Percentiles rank a stretch among this genome's conserved stretches.
These are phyloP conservation scores for Raffaelea albimanens DNA, from an alignment of 2,329 filamentous ascomycete species.

Conservation along the genomic window DNA sequence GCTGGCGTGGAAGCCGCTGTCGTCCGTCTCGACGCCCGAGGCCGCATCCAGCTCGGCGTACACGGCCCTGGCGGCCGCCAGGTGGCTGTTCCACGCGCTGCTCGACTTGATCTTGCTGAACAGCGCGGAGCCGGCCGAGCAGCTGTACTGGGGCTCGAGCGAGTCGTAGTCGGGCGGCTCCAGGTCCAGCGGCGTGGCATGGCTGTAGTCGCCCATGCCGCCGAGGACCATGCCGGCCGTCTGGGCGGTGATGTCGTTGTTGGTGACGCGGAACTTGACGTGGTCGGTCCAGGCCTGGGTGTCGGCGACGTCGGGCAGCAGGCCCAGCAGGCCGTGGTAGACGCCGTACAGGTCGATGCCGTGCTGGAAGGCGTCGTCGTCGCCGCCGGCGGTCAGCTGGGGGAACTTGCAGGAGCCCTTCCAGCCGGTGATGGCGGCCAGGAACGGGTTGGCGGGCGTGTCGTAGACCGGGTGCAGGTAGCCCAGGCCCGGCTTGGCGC, in stretches of 20 bases:
- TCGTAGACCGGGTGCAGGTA: not conserved
- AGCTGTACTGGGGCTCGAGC: conserved; percentile 65
- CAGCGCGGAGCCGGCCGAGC: conserved; percentile 35
- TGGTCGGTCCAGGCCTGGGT: conserved; percentile 27
- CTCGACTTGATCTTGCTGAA: conserved; percentile 6
- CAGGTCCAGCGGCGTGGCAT: conserved; percentile 34
- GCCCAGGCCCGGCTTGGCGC: not conserved
- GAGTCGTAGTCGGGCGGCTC: conserved; percentile 55
- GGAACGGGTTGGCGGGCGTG: conserved; percentile 49
- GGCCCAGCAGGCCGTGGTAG: conserved; percentile 59
- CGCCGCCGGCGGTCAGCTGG: conserved; percentile 62
- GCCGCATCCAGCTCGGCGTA: conserved; percentile 55
- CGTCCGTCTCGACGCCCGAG: conserved; percentile 50
- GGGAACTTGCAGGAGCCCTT: conserved; percentile 71
- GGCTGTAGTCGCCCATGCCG: conserved; percentile 50
- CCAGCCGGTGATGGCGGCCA: conserved; percentile 52
- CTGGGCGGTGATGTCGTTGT: conserved; percentile 74
- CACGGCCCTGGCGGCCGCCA: conserved; percentile 31
- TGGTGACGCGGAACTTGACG: conserved; percentile 63
- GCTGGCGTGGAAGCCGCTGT: conserved; percentile 56
- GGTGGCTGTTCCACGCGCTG: conserved; percentile 12
- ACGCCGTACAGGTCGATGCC: conserved; percentile 69
- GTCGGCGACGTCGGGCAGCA: conserved; percentile 46
- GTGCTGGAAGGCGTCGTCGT: conserved; percentile 68
- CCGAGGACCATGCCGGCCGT: conserved; percentile 66